Conservation (phyloP, 345 rosid genomes). For the Gossypium herbaceum region DNA sequence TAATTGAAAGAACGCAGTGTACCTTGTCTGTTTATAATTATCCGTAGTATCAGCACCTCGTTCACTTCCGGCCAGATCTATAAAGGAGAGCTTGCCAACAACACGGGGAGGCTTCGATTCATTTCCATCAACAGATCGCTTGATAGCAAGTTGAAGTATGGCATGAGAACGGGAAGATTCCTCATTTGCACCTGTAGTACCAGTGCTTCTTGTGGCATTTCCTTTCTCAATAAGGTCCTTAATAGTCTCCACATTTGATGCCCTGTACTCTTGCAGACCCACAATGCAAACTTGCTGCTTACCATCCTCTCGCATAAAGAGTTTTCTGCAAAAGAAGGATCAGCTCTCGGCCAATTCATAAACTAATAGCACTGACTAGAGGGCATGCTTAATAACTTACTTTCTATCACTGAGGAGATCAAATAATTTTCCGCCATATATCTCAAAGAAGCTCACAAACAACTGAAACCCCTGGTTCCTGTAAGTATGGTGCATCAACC, state of each 20-base stretch:
- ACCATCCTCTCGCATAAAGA: slow-evolving; percentile 99
- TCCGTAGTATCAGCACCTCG: slow-evolving; percentile 99
- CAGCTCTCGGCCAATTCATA: slow-evolving; percentile 16
- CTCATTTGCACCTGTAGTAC: slow-evolving; percentile 98
- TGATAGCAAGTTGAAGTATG: slow-evolving; percentile 93
- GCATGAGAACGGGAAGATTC: slow-evolving; percentile 99
- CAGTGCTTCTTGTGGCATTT: slow-evolving; percentile 86
- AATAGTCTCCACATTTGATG: slow-evolving; percentile 86
- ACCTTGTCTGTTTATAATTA: slow-evolving; percentile 97
- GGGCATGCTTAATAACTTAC: slow-evolving; percentile 45
- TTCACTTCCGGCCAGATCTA: slow-evolving; percentile 99
- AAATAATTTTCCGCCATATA: slow-evolving; percentile 89
- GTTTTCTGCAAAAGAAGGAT: slow-evolving; percentile 49
- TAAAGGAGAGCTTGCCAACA: slow-evolving; percentile 88
- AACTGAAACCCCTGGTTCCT: slow-evolving; percentile 94
- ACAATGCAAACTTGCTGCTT: slow-evolving; percentile 98
- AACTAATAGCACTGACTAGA: background rate
- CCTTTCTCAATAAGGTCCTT: slow-evolving; percentile 97
- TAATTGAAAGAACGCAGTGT: slow-evolving; percentile 1
- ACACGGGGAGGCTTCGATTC: slow-evolving; percentile 86
- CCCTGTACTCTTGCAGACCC: slow-evolving; percentile 92
- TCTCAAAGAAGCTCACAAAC: slow-evolving; percentile 92
- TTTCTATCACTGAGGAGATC: slow-evolving; percentile 94
- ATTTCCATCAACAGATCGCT: slow-evolving; percentile 74
- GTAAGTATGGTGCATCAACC: slow-evolving; percentile 96